Percentiles rank a stretch among this genome's conserved stretches.
Evolutionary conservation across 192 early-diverging fungal genomes (phyloP).

Genomic region (Diversispora epigaea): DNA sequence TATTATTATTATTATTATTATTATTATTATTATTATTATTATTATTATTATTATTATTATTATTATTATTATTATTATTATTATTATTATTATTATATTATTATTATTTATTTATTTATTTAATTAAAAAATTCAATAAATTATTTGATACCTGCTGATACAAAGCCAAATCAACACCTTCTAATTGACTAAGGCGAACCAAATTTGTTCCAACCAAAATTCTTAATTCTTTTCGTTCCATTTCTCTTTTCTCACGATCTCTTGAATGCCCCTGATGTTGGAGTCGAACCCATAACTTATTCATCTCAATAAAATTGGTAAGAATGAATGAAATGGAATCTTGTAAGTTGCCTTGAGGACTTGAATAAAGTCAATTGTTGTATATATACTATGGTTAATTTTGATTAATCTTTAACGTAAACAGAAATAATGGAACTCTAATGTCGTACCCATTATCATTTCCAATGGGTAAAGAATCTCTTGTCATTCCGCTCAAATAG

Average conservation of each 20-base stretch:
- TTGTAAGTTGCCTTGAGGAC: constrained; percentile 79
- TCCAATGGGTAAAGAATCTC: constrained; percentile 90
- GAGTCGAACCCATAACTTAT: constrained; percentile 99
- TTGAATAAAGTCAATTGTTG: constrained; percentile 27
- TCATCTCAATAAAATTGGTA: constrained; percentile 99
- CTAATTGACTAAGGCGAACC: constrained; percentile 89
- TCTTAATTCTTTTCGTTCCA: constrained; percentile 91
- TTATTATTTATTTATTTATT: too few relatives aligned
- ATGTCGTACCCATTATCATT: constrained; percentile 49
- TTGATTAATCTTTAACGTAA: not conserved
- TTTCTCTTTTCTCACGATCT: constrained; percentile 93
- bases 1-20: too few relatives aligned
- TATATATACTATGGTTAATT: not conserved
- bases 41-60: too few relatives aligned
- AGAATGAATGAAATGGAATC: constrained; percentile 96
- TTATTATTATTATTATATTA: too few relatives aligned
- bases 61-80: too few relatives aligned
- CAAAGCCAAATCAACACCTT: constrained; percentile 77
- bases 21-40: too few relatives aligned
- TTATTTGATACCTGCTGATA: constrained; percentile 66
- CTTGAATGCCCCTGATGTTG: constrained; percentile 94
- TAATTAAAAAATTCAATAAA: not conserved
- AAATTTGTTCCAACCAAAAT: constrained; percentile 97
- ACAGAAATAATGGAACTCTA: not conserved
- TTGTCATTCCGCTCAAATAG: constrained; percentile 92